Percentiles rank a stretch among this genome's conserved stretches.
Evolutionary conservation across 2,329 filamentous ascomycete species (phyloP).

Genomic region (Aspergillus fischeri): DNA sequence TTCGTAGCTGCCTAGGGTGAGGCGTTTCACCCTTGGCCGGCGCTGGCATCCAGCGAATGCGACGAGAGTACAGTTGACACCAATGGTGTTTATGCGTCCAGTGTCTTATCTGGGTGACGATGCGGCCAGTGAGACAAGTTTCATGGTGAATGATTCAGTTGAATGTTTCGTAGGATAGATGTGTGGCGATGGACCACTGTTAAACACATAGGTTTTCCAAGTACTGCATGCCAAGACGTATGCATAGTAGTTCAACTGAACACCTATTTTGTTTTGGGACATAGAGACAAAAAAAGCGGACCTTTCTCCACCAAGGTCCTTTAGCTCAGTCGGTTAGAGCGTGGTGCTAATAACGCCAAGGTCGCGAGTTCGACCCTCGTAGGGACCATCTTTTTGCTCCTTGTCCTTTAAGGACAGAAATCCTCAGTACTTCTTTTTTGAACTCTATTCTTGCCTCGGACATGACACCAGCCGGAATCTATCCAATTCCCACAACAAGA

Average conservation of each 20-base stretch:
- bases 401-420: too few species aligned
- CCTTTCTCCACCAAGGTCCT: not conserved
- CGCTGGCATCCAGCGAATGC: not conserved
- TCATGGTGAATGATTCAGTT: too few species aligned
- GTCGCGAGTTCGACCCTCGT: not conserved
- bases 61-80: not conserved
- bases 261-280: too few species aligned
- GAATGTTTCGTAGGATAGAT: too few species aligned
- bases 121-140: not conserved
- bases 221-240: too few species aligned
- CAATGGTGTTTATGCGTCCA: not conserved
- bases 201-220: too few species aligned
- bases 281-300: too few species aligned
- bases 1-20: not conserved
- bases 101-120: not conserved
- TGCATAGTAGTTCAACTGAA: too few species aligned
- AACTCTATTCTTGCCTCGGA: not conserved
- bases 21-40: not conserved
- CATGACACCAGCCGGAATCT: too few species aligned
- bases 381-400: not conserved
- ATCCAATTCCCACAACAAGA: not conserved
- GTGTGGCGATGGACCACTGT: too few species aligned
- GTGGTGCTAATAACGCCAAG: not conserved
- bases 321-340: not conserved
- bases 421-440: not conserved